phyloP scores from a whole-genome alignment of 1,284 basidiomycete species.

The Crucibulum parvulum region DNA sequence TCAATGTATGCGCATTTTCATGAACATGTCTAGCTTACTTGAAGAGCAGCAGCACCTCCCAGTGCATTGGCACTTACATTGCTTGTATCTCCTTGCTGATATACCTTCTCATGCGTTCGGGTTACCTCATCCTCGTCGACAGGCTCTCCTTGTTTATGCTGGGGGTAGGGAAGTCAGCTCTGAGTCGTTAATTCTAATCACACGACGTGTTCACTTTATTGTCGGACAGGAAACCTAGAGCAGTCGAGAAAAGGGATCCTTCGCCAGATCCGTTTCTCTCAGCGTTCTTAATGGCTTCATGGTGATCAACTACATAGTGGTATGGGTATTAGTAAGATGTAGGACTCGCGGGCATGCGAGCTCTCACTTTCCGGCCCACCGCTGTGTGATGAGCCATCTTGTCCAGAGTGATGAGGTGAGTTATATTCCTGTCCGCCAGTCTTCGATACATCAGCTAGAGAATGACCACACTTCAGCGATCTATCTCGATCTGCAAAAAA shows the following conservation, averaged over 20 bases:
- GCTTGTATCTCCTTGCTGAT: slow-evolving; percentile 56
- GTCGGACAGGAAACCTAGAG: slow-evolving; percentile 55
- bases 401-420: slow-evolving; percentile 48
- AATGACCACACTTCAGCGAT: slow-evolving; percentile 18
- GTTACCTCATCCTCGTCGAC: slow-evolving; percentile 75
- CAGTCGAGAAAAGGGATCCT: slow-evolving; percentile 55
- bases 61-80: slow-evolving; percentile 63
- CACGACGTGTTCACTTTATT: slow-evolving; percentile 45
- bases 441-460: slow-evolving; percentile 45
- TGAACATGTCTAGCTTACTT: slow-evolving; percentile 54
- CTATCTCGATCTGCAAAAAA: not conserved
- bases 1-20: not conserved
- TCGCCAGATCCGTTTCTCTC: slow-evolving; percentile 57
- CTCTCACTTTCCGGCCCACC: slow-evolving; percentile 30
- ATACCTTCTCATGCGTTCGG: slow-evolving; percentile 66
- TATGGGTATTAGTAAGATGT: not conserved
- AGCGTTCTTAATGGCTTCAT: slow-evolving; percentile 61
- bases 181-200: not conserved
- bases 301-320: slow-evolving; percentile 57
- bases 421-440: slow-evolving; percentile 72
- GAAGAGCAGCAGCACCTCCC: slow-evolving; percentile 79
- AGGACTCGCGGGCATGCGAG: no score
- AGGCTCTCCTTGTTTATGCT: slow-evolving; percentile 60
- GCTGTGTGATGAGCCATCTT: slow-evolving; percentile 18
- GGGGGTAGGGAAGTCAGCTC: not conserved